Conservation (phyloP, 106 monocot species). For the Narthecium ossifragum region DNA sequence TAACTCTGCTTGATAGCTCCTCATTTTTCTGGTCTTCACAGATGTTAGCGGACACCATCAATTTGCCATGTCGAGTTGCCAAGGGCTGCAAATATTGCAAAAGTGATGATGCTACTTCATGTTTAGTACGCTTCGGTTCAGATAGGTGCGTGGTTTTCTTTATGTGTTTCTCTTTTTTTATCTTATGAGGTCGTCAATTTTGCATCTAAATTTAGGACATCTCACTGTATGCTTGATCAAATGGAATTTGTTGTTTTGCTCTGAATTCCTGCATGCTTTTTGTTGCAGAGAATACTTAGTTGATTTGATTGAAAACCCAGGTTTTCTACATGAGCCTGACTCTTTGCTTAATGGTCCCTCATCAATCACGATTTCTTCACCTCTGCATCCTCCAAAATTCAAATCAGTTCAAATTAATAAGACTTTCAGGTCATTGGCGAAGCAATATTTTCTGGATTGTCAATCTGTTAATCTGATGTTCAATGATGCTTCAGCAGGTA, state of each 20-base stretch:
- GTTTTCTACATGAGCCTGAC: conserved; percentile 67
- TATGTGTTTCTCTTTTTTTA: neutral
- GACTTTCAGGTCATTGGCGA: conserved; percentile 78
- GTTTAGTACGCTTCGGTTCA: conserved; percentile 75
- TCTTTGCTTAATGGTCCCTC: conserved; percentile 83
- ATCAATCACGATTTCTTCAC: conserved; percentile 76
- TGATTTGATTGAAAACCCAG: conserved; percentile 80
- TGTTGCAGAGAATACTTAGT: conserved; percentile 85
- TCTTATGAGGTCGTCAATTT: conserved; percentile 4
- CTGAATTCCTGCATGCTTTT: too few species aligned
- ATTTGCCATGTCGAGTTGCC: conserved; percentile 85
- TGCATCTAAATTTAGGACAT: too few species aligned
- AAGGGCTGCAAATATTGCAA: conserved; percentile 93
- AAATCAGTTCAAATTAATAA: conserved; percentile 33
- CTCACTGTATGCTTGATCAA: too few species aligned
- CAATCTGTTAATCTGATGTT: conserved; percentile 79
- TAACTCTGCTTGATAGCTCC: neutral
- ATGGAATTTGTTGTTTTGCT: too few species aligned
- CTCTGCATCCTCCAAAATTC: conserved; percentile 70
- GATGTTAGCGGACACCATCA: conserved; percentile 82
- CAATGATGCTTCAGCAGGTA: conserved; percentile 46
- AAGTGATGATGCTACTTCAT: conserved; percentile 72
- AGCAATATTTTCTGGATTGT: conserved; percentile 83
- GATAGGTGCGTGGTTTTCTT: conserved; percentile 39
- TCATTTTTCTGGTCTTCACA: conserved; percentile 12